Conservation (phyloP, 257 asterid species). For the Jacaranda mimosifolia region DNA sequence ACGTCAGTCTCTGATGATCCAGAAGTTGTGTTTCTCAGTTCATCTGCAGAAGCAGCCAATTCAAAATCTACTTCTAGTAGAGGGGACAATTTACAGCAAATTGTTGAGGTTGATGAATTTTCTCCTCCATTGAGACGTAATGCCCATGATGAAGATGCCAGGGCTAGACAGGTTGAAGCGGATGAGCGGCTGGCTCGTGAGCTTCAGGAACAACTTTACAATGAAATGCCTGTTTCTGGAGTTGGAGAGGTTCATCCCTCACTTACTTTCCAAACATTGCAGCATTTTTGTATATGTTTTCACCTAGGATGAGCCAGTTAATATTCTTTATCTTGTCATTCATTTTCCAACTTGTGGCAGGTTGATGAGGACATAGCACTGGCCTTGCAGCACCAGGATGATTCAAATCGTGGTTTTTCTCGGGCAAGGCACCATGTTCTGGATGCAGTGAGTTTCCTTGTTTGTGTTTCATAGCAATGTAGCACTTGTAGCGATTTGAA, state of each 20-base stretch:
- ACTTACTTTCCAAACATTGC: slow-evolving; percentile 8
- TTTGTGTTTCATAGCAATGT: slow-evolving; percentile 15
- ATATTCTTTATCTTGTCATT: slow-evolving; percentile 27
- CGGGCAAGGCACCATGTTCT: slow-evolving; percentile 47
- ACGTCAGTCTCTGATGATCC: slow-evolving; percentile 53
- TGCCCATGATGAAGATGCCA: slow-evolving; percentile 51
- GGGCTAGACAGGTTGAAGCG: slow-evolving; percentile 84
- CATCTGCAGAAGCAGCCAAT: slow-evolving; percentile 49
- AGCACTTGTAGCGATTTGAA: slow-evolving; percentile 10
- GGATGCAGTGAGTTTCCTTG: slow-evolving; percentile 56
- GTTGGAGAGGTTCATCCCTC: slow-evolving; percentile 58
- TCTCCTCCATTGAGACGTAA: slow-evolving; percentile 56
- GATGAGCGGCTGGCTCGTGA: slow-evolving; percentile 92
- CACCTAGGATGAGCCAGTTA: slow-evolving; percentile 20
- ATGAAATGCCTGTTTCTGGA: slow-evolving; percentile 64
- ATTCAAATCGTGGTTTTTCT: slow-evolving; percentile 42
- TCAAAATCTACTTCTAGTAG: slow-evolving; percentile 41
- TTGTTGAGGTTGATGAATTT: slow-evolving; percentile 63
- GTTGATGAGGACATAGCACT: slow-evolving; percentile 60
- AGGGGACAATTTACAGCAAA: slow-evolving; percentile 41
- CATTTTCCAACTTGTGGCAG: slow-evolving; percentile 49
- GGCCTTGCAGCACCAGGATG: slow-evolving; percentile 65
- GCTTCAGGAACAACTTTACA: slow-evolving; percentile 90
- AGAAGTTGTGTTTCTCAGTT: slow-evolving; percentile 58
- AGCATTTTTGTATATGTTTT: slow-evolving; percentile 10